Evolutionary conservation across 108 stramenopile species (phyloP), one percentile per base, ranked within the genome.

Genomic region (Skeletonema tropicum): DNA sequence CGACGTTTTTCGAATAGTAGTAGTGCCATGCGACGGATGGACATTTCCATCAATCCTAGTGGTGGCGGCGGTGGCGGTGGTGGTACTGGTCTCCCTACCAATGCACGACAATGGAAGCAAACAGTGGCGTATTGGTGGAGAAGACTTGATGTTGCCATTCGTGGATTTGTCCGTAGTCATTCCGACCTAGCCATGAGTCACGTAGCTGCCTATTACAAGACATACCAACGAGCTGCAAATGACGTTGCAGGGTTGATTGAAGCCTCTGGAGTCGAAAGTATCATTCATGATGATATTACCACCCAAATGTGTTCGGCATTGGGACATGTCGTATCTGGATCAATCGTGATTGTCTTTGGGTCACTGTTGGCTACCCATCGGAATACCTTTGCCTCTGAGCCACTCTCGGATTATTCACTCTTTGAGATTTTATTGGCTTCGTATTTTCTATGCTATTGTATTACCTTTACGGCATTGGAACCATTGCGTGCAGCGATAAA

Each of bases 381-480:
- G 75, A 78, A 61, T 70, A 57, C 80, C 68, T 58, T 73, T 41
- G 46, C 60, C 55, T 52, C 66, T 42, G 36, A 67, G 57, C 73
- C 79, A 0, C 60, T 79, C 0, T 21, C 73, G 19, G 91, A 92
- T 77, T 57, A 66, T 30, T 76, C 84, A 25, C 69, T 94, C 5
- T 73, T 86, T 12, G 66, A 89, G 64, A 83, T 87, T 45, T 83
- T 93, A 88, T 29, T 95, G n/a, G 33, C 92, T 59, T 67, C 89
- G 12, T 91, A 89, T 62, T 72, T 90, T 55, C 64, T 92, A 46
- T 87, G 86, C 70, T 93, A 95, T 73, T 89, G 89, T 3, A 59
- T 95, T 60, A 71, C 92, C 1, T 90, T 92, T 55, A 95, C 94
- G 2, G 90, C 90, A 25, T 82, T 95, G 89, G 94, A 95, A 75